phyloP scores from a whole-genome alignment of 805 yeast species.

The Candida dendrica region DNA sequence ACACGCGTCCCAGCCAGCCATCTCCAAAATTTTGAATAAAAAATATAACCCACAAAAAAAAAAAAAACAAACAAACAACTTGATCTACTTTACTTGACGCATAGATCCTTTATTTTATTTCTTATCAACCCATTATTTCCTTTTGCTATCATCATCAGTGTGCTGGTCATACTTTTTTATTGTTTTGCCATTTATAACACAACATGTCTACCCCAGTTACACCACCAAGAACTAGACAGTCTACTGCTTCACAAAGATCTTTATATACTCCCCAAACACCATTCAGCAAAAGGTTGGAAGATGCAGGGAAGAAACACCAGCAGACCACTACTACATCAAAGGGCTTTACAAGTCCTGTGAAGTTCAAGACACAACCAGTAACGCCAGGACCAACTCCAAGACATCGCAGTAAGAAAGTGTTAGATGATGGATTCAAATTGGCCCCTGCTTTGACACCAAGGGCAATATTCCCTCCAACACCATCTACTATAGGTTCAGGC shows the following conservation, averaged over 20 bases:
- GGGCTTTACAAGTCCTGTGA: constrained; percentile 1
- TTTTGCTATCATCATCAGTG: neutral
- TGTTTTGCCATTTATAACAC: no score
- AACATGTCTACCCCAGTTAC: neutral
- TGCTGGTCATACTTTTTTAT: neutral
- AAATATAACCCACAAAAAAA: neutral
- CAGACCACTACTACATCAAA: constrained; percentile 1
- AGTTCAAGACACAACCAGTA: constrained; percentile 1
- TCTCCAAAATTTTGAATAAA: neutral
- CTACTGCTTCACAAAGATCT: constrained; percentile 6
- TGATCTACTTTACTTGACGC: neutral
- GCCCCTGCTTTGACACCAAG: constrained; percentile 8
- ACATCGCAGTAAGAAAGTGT: constrained; percentile 10
- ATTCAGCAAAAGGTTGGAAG: constrained; percentile 10
- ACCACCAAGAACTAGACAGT: constrained; percentile 4
- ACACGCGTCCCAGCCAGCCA: neutral
- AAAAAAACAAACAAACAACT: neutral
- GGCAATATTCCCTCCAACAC: constrained; percentile 22
- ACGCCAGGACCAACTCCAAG: constrained; percentile 20
- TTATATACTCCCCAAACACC: constrained; percentile 17
- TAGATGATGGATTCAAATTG: constrained; percentile 7
- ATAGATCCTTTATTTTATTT: neutral
- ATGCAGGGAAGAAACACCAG: constrained; percentile 4
- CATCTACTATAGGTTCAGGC: constrained; percentile 22
- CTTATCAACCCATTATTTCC: no score